A percentile compares a stretch with the other conserved stretches of the same genome.
phyloP scores from a whole-genome alignment of 179 eudicot genomes.

The Actinidia chinensis region DNA sequence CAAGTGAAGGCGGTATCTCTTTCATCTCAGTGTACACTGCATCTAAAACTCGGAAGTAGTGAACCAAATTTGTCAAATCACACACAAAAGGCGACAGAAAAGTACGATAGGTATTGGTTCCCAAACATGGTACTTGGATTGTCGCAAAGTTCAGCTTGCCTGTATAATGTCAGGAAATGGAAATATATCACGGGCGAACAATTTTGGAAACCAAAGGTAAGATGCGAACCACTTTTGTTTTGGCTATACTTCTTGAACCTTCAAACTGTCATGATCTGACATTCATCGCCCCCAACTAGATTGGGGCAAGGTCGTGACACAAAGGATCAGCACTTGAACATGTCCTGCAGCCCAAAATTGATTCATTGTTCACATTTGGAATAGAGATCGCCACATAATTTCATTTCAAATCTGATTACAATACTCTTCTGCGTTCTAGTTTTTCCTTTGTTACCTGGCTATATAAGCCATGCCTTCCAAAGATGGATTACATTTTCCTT shows the following conservation, averaged over 20 bases:
- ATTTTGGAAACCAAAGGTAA: not conserved
- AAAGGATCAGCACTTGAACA: conserved; percentile 17
- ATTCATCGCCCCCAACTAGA: conserved; percentile 5
- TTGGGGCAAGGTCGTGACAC: conserved; percentile 19
- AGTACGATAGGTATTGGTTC: too few relatives aligned
- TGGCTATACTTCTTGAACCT: not conserved
- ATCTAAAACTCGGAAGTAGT: not conserved
- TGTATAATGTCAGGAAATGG: too few relatives aligned
- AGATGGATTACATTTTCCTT: not conserved
- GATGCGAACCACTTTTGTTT: not conserved
- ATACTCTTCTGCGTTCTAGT: not conserved
- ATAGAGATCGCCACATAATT: not conserved
- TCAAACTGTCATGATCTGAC: not conserved
- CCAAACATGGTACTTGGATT: too few relatives aligned
- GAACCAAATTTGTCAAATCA: conserved; percentile 9
- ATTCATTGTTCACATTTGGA: not conserved
- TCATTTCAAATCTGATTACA: not conserved
- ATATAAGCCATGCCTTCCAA: conserved; percentile 23
- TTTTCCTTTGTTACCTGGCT: not conserved
- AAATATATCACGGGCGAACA: too few relatives aligned
- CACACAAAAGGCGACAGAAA: too few relatives aligned
- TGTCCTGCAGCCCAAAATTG: not conserved
- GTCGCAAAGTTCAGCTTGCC: too few relatives aligned
- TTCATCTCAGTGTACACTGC: not conserved
- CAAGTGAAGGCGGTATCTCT: not conserved